A percentile compares a stretch with the other conserved stretches of the same genome.
Conservation (phyloP, 106 monocot species). For the Cymbidium sinense region DNA sequence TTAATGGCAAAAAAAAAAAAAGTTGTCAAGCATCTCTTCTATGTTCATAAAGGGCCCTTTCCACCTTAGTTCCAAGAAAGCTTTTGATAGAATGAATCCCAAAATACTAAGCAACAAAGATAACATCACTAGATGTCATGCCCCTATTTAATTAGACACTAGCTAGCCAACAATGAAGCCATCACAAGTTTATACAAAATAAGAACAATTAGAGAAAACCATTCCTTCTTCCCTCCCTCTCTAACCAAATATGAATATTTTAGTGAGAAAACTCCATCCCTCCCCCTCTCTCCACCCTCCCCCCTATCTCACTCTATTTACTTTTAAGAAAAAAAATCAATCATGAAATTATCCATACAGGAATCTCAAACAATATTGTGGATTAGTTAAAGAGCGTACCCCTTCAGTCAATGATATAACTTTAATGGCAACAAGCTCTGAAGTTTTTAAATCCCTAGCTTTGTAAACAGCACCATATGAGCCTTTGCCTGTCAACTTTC, state of each 20-base stretch:
- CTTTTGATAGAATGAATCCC: neutral
- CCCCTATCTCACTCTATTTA: neutral
- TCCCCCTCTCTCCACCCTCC: too few species aligned
- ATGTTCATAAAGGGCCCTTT: neutral
- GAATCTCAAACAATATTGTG: neutral
- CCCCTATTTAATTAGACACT: neutral
- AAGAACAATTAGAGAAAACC: neutral
- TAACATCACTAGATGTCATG: neutral
- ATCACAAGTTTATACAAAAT: neutral
- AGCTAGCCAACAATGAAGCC: neutral
- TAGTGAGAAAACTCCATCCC: too few species aligned
- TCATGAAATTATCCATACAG: neutral
- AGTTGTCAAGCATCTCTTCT: neutral
- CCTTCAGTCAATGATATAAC: constrained; percentile 94
- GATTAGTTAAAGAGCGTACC: constrained; percentile 37
- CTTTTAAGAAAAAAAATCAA: neutral
- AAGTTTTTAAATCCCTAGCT: constrained; percentile 88
- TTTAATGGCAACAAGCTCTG: constrained; percentile 97
- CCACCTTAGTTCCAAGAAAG: neutral
- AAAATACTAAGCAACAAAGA: neutral
- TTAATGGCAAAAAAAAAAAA: neutral
- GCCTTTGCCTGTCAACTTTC: constrained; percentile 74
- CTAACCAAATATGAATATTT: too few species aligned
- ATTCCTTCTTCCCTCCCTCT: too few species aligned
- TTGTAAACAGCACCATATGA: constrained; percentile 99